phyloP scores from a whole-genome alignment of 441 rosid genomes.

The California macrophylla region DNA sequence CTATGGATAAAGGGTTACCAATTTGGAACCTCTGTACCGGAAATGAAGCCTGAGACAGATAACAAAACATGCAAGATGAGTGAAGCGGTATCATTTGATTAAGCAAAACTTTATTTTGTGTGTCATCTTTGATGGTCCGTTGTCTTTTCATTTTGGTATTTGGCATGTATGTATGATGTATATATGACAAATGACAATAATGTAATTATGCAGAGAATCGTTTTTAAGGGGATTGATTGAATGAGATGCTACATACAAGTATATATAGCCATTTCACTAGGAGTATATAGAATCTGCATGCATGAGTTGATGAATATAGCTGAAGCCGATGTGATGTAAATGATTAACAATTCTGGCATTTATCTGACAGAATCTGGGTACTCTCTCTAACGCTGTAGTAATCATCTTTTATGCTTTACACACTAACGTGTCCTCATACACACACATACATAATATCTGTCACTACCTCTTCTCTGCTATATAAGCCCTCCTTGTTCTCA shows the following conservation, averaged over 20 bases:
- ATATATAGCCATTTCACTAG: background rate
- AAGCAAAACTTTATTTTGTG: background rate
- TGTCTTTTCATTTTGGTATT: background rate
- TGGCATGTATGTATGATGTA: background rate
- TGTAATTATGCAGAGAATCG: background rate
- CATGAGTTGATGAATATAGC: background rate
- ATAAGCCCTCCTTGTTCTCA: slow-evolving; percentile 27
- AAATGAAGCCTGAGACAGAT: too few relatives aligned
- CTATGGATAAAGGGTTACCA: too few relatives aligned
- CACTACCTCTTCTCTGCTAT: slow-evolving; percentile 27
- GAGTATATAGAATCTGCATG: background rate
- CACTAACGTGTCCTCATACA: background rate
- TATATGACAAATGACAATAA: background rate
- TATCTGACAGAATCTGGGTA: background rate
- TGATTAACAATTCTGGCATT: slow-evolving; percentile 10
- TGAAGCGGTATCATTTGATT: background rate
- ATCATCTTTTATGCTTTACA: slow-evolving; percentile 2
- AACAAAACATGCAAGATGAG: background rate
- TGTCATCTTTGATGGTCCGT: background rate
- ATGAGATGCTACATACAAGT: slow-evolving; percentile 9
- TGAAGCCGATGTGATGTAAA: slow-evolving; percentile 9
- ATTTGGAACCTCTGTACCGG: too few relatives aligned
- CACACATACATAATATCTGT: background rate
- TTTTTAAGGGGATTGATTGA: background rate
- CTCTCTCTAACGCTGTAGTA: background rate